Evolutionary conservation across 208 protist species (phyloP), one percentile per base, ranked within the genome.

Genomic region (Trypanosoma vivax): DNA sequence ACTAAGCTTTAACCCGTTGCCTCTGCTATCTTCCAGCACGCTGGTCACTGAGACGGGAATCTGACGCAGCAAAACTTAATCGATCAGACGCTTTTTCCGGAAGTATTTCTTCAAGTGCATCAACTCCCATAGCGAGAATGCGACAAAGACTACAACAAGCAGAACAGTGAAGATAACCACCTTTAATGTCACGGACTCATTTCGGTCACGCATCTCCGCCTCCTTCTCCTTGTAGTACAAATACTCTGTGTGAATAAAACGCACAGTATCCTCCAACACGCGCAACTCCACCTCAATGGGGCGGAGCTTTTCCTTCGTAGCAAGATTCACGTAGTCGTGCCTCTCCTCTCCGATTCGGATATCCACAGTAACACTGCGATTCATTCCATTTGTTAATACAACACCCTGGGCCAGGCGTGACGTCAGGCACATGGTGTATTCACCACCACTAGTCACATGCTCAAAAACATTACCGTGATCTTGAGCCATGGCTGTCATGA

Each of bases 221-320:
- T 97, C 92, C 35, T 83, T 76, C 47, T 85, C 65, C 56, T 81
- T 86, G 59, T 82, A 90, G 72, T 95, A 95, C 11, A 79, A 23
- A 56, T 92, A 94, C 57, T 95, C 83, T 13, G 62, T 70, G 67
- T 93, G 75, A n/a, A 95, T 71, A 27, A 63, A 64, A 23, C 75
- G 69, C 5, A 93, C 77, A n/a, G 66, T 70, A 50, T 95, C 83
- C 55, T 97, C 89, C 55, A 96, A 60, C 45, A 79, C 68, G 14
- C 88, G 79, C 43, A 97, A 66, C 60, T 96, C 77, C 4, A 92
- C 61, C 59, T 96, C 87, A 42, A 97, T 87, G 24, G 92, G 92
- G 47, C 88, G 86, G 29, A 97, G 55, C 49, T 96, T 93, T 46
- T 92, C 76, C 39, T 76, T 89, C 9, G 75, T 79, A 23, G 81